Evolutionary conservation across 305 asterid genomes (phyloP).

Genomic region (Plantago coronopus): DNA sequence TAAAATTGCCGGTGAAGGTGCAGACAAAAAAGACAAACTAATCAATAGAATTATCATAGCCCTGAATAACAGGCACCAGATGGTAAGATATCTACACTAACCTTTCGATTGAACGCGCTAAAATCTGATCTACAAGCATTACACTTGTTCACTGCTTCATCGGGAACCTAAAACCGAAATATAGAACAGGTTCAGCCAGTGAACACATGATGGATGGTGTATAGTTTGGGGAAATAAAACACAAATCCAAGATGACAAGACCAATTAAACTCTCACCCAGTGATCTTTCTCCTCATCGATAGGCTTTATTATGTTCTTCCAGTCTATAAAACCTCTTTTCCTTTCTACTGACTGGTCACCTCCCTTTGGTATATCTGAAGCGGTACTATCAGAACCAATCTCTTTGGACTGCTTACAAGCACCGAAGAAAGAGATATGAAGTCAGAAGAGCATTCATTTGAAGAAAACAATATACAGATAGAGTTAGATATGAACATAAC

Average conservation of each 20-base stretch:
- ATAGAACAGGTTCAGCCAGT: conserved; percentile 12
- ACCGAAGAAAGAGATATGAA: conserved; percentile 12
- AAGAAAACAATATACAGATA: conserved; percentile 11
- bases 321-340: conserved; percentile 66
- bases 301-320: conserved; percentile 76
- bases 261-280: conserved; percentile 59
- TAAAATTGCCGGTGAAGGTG: conserved; percentile 14
- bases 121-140: conserved; percentile 57
- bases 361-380: conserved; percentile 47
- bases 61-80: not conserved
- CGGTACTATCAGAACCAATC: conserved; percentile 50
- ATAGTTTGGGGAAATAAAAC: conserved; percentile 1
- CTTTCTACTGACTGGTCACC: conserved; percentile 61
- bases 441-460: conserved; percentile 17
- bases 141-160: conserved; percentile 79
- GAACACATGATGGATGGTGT: not conserved
- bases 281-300: conserved; percentile 77
- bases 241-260: conserved; percentile 2
- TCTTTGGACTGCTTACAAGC: conserved; percentile 63
- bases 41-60: not conserved
- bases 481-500: conserved; percentile 10
- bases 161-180: conserved; percentile 62
- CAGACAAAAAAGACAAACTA: conserved; percentile 7
- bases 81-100: conserved; percentile 14
- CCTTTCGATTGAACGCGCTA: conserved; percentile 76